Evolutionary conservation across 805 yeast genomes (phyloP).

Genomic region (Yarrowia sp.): DNA sequence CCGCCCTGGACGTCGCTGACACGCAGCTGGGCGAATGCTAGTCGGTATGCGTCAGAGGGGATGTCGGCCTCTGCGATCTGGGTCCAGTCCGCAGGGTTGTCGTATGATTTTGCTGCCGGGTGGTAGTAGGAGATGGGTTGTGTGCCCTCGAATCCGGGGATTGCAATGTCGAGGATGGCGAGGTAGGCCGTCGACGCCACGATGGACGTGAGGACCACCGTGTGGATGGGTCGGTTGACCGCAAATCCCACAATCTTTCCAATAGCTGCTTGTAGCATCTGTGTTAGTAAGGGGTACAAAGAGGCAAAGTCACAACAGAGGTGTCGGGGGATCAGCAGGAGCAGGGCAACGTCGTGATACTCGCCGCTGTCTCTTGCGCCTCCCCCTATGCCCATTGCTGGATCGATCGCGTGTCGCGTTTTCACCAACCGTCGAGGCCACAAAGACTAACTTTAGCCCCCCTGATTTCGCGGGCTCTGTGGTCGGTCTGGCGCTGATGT

Average conservation of each 20-base stretch:
- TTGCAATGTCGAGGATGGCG: slow-evolving; percentile 48
- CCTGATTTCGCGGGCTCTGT: neutral
- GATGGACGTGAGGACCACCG: slow-evolving; percentile 67
- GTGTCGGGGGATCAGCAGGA: neutral
- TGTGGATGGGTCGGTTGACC: slow-evolving; percentile 84
- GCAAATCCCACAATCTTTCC: slow-evolving; percentile 26
- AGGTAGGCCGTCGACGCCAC: slow-evolving; percentile 79
- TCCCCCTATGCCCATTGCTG: neutral
- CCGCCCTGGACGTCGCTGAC: slow-evolving; percentile 32
- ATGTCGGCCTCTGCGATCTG: slow-evolving; percentile 24
- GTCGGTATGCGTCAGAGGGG: slow-evolving; percentile 29
- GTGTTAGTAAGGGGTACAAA: slow-evolving; percentile 10
- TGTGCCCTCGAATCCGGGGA: slow-evolving; percentile 34
- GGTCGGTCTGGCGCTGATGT: neutral
- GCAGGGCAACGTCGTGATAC: neutral
- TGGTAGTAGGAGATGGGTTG: slow-evolving; percentile 32
- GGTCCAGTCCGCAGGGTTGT: slow-evolving; percentile 23
- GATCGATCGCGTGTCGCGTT: slow-evolving; percentile 8
- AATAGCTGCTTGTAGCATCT: slow-evolving; percentile 26
- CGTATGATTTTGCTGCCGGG: slow-evolving; percentile 27
- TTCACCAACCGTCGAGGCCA: slow-evolving; percentile 7
- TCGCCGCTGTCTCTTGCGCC: too few species aligned
- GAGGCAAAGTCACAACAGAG: neutral
- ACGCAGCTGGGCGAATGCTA: slow-evolving; percentile 31
- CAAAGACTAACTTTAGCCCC: slow-evolving; percentile 22